Percentiles rank a stretch among this genome's conserved stretches.
Conservation (phyloP, 257 asterid species). For the Vinca minor region DNA sequence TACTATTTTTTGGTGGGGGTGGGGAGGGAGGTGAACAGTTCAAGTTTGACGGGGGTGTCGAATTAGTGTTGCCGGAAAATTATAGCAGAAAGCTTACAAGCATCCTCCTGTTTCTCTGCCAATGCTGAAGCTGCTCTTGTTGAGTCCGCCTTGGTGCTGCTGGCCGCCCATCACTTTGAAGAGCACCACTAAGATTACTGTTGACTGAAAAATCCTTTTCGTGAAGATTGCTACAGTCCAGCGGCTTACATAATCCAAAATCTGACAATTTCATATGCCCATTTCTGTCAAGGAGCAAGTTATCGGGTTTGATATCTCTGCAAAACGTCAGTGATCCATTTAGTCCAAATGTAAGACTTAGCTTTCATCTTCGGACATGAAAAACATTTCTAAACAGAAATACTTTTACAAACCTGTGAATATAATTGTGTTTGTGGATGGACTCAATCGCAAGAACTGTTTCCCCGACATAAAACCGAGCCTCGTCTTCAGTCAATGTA, state of each 20-base stretch:
- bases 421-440: slow-evolving; percentile 84
- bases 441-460: slow-evolving; percentile 96
- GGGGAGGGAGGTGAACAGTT: not conserved
- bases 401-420: slow-evolving; percentile 62
- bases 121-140: slow-evolving; percentile 89
- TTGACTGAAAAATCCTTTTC: slow-evolving; percentile 84
- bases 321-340: slow-evolving; percentile 11
- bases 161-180: slow-evolving; percentile 91
- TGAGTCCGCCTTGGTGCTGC: slow-evolving; percentile 79
- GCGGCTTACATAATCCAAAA: slow-evolving; percentile 90
- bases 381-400: slow-evolving; percentile 3
- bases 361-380: slow-evolving; percentile 11
- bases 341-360: not conserved
- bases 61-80: not conserved
- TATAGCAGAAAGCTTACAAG: slow-evolving; percentile 46
- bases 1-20: not conserved
- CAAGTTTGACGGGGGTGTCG: not conserved
- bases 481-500: slow-evolving; percentile 83
- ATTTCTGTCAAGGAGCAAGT: slow-evolving; percentile 82
- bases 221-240: slow-evolving; percentile 87
- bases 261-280: slow-evolving; percentile 97
- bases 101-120: slow-evolving; percentile 97
- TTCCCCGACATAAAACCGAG: slow-evolving; percentile 85
- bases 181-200: slow-evolving; percentile 64
- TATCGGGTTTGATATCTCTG: slow-evolving; percentile 99